Percentiles rank a stretch among this genome's conserved stretches.
Evolutionary conservation across 2,329 filamentous ascomycete species (phyloP).

Genomic region (Colletotrichum magnum): DNA sequence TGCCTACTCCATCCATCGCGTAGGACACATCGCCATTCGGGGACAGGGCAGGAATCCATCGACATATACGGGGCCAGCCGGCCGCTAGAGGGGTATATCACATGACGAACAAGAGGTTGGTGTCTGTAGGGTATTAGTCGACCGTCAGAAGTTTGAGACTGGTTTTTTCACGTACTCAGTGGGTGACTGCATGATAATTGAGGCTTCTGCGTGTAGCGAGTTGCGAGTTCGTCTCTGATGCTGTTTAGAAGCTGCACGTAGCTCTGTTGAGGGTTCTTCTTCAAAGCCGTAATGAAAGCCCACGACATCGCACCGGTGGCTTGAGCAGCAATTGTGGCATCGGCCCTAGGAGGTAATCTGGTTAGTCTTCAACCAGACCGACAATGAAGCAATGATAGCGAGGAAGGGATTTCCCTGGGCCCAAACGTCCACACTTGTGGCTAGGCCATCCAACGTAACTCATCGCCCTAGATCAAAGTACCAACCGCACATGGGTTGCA

Average conservation of each 20-base stretch:
- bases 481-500: slow-evolving; percentile 50
- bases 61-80: slow-evolving; percentile 35
- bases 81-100: slow-evolving; percentile 50
- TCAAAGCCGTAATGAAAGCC: slow-evolving; percentile 93
- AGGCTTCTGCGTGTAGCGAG: slow-evolving; percentile 93
- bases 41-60: slow-evolving; percentile 15
- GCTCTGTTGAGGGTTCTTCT: slow-evolving; percentile 98
- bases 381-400: slow-evolving; percentile 40
- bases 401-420: not conserved
- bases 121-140: slow-evolving; percentile 57
- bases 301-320: slow-evolving; percentile 98
- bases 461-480: slow-evolving; percentile 61
- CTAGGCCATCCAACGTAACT: slow-evolving; percentile 57
- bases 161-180: slow-evolving; percentile 75
- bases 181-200: slow-evolving; percentile 98
- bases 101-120: slow-evolving; percentile 75
- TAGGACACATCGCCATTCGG: slow-evolving; percentile 2
- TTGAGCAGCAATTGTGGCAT: slow-evolving; percentile 90
- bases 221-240: slow-evolving; percentile 91
- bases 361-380: slow-evolving; percentile 8
- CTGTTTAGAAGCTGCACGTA: slow-evolving; percentile 97
- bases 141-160: not conserved
- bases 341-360: slow-evolving; percentile 73
- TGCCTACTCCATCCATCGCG: slow-evolving; percentile 21
- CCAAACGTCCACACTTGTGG: slow-evolving; percentile 20